Evolutionary conservation across 148 eudicot species (phyloP), one percentile per base, ranked within the genome.

Genomic region (Silene latifolia): DNA sequence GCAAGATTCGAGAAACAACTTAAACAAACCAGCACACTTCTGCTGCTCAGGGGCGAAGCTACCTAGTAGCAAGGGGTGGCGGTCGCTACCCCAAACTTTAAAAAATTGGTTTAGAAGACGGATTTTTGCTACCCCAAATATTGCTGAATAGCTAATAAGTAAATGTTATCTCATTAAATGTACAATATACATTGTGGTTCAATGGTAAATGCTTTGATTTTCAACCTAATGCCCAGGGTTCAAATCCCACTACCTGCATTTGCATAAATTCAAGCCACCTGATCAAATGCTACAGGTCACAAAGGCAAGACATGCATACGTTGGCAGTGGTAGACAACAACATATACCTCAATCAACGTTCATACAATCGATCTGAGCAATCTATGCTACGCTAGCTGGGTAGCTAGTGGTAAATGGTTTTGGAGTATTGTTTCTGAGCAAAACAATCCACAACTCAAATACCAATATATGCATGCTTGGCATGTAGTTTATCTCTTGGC

Each of bases 361-460:
- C 57, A 13, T 62, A 32, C 15, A 53, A 44, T 20, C 56, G 58
- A 62, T 47, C 39, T 69, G 27, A 54, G 53, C 66, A 70, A 56
- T 18, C 66, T 62, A 42, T 51, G 46, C 69, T 48, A 61, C 13
- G n/a, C 56, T 42, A 63, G 58, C 35, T 11, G 57, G 71, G 11
- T 54, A 44, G 32, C 72, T 44, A 29, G 44, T 27, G 44, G 63
- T 27, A 48, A 35, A 67, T 62, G 74, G 39, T 72, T 80, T 80
- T 76, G 69, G 67, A 80, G 57, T 65, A 58, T 76, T 46, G 73
- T 80, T 66, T 46, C 77, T 57, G 75, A 76, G 27, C 73, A 59
- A 69, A 80, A 57, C 51, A 74, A 81, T 67, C 74, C 77, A 51
- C 47, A 77, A 76, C 65, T 76, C 80, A 80, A 77, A 35, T 73